phyloP scores from a whole-genome alignment of 2,329 filamentous ascomycete genomes.

The Phialocephala sp. region DNA sequence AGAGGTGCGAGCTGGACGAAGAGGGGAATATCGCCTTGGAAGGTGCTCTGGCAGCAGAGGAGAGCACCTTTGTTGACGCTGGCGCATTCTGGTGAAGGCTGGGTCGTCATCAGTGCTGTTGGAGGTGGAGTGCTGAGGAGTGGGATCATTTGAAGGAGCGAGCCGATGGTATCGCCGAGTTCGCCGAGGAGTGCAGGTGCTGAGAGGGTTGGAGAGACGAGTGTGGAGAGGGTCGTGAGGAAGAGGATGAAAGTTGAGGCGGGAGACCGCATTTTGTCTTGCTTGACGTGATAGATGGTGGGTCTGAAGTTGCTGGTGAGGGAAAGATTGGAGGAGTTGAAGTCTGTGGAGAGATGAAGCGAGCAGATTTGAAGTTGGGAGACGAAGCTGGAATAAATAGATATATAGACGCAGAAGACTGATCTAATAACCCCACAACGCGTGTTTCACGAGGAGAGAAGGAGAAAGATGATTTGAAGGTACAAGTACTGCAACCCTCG shows the following conservation, averaged over 20 bases:
- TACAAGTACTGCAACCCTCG: neutral
- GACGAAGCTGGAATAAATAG: neutral
- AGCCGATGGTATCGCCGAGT: neutral
- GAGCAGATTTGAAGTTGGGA: neutral
- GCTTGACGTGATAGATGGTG: neutral
- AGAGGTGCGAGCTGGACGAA: constrained; percentile 23
- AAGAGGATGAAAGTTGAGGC: neutral
- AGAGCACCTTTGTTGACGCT: constrained; percentile 28
- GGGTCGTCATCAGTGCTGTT: constrained; percentile 19
- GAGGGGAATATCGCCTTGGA: constrained; percentile 31
- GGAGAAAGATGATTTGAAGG: neutral
- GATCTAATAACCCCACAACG: neutral
- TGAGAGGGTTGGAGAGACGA: constrained; percentile 8
- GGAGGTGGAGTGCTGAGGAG: constrained; percentile 23
- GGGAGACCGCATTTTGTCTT: constrained; percentile 1
- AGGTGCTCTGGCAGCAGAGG: constrained; percentile 27
- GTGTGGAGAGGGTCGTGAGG: no score
- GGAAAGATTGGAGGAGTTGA: neutral
- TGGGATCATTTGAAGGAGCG: constrained; percentile 15
- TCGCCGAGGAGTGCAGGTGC: constrained; percentile 9
- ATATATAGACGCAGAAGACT: neutral
- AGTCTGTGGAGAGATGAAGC: neutral
- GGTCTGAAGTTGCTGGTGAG: neutral
- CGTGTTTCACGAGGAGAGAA: neutral
- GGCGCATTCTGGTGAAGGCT: constrained; percentile 25